phyloP scores from a whole-genome alignment of 2,329 filamentous ascomycete species.

The Colletotrichum australisinense region DNA sequence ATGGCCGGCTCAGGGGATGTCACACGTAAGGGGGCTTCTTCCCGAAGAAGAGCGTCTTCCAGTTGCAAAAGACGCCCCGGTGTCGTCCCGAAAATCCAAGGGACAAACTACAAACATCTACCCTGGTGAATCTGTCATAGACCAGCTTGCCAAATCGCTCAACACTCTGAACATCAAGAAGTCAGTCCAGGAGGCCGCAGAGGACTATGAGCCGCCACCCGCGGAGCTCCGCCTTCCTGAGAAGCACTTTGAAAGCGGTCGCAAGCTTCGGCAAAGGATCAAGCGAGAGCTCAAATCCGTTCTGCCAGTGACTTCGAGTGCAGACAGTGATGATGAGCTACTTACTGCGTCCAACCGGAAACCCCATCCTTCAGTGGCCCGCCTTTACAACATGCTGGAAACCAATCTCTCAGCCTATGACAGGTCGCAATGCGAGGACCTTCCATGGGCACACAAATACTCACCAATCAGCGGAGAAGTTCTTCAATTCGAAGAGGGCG shows the following conservation, averaged over 20 bases:
- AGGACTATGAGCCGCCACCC: slow-evolving; percentile 58
- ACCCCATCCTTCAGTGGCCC: slow-evolving; percentile 68
- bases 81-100: slow-evolving; percentile 60
- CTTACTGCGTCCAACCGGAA: slow-evolving; percentile 35
- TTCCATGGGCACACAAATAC: slow-evolving; percentile 87
- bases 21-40: slow-evolving; percentile 68
- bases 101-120: slow-evolving; percentile 55
- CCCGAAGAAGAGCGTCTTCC: background rate
- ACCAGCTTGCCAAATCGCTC: slow-evolving; percentile 48
- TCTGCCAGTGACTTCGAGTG: slow-evolving; percentile 25
- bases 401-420: slow-evolving; percentile 83
- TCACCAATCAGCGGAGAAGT: slow-evolving; percentile 78
- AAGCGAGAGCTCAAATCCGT: slow-evolving; percentile 55
- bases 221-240: slow-evolving; percentile 63
- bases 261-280: slow-evolving; percentile 62
- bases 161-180: slow-evolving; percentile 49
- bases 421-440: slow-evolving; percentile 76
- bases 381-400: slow-evolving; percentile 70
- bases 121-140: slow-evolving; percentile 56
- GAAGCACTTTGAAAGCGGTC: slow-evolving; percentile 69
- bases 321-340: slow-evolving; percentile 51
- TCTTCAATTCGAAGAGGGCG: slow-evolving; percentile 77
- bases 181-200: slow-evolving; percentile 47
- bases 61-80: background rate
- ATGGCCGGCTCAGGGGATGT: slow-evolving; percentile 77